Evolutionary conservation across 2,329 filamentous ascomycete genomes (phyloP), one percentile per base, ranked within the genome.

Genomic region (Hypoxylon sp.): DNA sequence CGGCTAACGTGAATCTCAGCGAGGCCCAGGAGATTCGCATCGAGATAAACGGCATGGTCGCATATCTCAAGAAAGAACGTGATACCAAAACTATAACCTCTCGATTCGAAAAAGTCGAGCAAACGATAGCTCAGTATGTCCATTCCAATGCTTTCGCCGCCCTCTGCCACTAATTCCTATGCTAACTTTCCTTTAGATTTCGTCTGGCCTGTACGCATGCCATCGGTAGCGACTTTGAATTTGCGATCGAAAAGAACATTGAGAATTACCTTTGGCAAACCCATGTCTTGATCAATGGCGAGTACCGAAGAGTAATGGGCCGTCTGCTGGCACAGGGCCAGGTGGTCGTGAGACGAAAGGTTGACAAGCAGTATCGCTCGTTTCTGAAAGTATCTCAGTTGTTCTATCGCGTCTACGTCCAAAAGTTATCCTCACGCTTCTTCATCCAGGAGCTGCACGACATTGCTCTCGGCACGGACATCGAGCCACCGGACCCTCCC

Each of bases 331-430:
- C 75, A 38, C 71, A 75, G 51, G 77, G 77, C 45, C 76, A 81
- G 53, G 76, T 77, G 4, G 83, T 88, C 8, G 78, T 84, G 71
- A 84, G 84, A 64, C 84, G 92, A 57, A 94, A 91, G 71, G 77
- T 93, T 40, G 87, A 90, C 69, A 92, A 89, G 72, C 80, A 87
- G 58, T 97, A 95, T 70, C 78, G 87, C 49, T 83, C 84, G 61
- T 97, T 96, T 69, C 84, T 97, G 62, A 95, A 93, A 72, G 87
- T 87, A 35, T 89, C 91, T 60, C 90, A 94, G 71, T 84, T 85
- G 64, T 97, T 96, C 71, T 97, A 97, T 77, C 85, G 89, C 65
- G 86, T 85, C 60, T 94, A 90, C 65, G 88, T 97, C 45, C 86
- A 93, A 69, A 84, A 87, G 48, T 78, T 97, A 16, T 86, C 88